Evolutionary conservation across 352 stramenopile genomes (phyloP), one percentile per base, ranked within the genome.

Genomic region (Pythium vanterpoolii): DNA sequence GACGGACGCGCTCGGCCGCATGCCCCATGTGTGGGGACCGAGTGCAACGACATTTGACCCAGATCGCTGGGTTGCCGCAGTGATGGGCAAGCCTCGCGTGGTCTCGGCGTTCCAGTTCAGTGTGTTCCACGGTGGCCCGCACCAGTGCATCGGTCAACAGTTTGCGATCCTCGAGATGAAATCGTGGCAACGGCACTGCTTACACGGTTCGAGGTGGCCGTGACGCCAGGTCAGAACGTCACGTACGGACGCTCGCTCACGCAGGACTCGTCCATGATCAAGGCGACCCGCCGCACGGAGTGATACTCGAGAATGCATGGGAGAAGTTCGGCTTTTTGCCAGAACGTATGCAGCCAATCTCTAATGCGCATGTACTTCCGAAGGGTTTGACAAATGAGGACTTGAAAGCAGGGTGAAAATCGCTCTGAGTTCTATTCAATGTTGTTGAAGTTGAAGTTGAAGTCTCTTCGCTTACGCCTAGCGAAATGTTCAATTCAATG

Each of bases 151-250:
- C 1, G 88, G 88, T 23, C 82, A 74, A 51, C 77, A 78, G 23
- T 64, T 96, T 0, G 87, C 88, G 18, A 84, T 95, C 68, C 60
- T 93, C 2, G 80, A 96, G 71, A 90, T 94, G 68, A 93, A 93
- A 58, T 94, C 40, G 71, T 89, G 11, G 56, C 88, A 13, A 61
- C 71, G 3, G 66, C 68, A 5, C 45, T 96, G 24, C 36, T 96
- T 23, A 68, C 66, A 33, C 81, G 79, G 36, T 93, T 91, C 30
- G 53, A 77, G 21, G 50, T 95, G 13, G 27, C 74, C 23, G 38
- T 85, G 8, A 18, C 69, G 26, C 59, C 71, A 3, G 55, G 57
- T 0, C 56, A 84, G 36, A 19, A 59, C 0, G 50, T 84, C 43
- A 83, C 65, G 50, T 87, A 81, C 64, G 74, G 72, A 18, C 44